Conservation (phyloP, 73 alveolate genomes). For the Paramecium primaurelia region DNA sequence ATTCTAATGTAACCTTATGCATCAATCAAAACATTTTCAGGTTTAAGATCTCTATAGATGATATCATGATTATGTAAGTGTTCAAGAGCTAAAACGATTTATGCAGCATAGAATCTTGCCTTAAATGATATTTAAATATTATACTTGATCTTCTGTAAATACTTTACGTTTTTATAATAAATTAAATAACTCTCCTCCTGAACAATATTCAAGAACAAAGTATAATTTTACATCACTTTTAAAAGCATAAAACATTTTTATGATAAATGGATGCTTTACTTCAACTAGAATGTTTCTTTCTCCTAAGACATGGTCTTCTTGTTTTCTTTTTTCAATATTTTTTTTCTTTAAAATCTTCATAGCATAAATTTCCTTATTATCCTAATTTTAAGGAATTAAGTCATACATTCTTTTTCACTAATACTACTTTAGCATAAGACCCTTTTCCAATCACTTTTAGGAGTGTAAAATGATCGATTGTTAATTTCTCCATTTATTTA, state of each 20-base stretch:
- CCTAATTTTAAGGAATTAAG: background rate
- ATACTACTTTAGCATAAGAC: conserved; percentile 89
- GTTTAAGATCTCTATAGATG: conserved; percentile 59
- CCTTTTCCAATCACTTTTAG: conserved; percentile 89
- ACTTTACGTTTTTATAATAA: conserved; percentile 60
- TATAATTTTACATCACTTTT: conserved; percentile 86
- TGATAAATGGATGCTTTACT: conserved; percentile 82
- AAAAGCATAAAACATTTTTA: conserved; percentile 86
- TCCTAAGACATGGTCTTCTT: conserved; percentile 78
- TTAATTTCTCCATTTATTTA: conserved; percentile 44
- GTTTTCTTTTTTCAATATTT: conserved; percentile 74
- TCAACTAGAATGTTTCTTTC: conserved; percentile 83
- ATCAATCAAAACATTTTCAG: conserved; percentile 59
- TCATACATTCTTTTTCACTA: conserved; percentile 71
- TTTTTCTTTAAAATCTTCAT: conserved; percentile 88
- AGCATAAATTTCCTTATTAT: conserved; percentile 79
- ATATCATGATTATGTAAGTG: conserved; percentile 56
- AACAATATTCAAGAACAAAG: conserved; percentile 94
- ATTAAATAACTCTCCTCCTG: conserved; percentile 93
- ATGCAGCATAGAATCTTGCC: conserved; percentile 62
- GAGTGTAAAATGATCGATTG: conserved; percentile 81
- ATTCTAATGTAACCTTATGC: conserved; percentile 50
- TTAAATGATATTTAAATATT: background rate
- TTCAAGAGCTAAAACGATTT: conserved; percentile 59
- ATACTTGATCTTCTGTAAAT: conserved; percentile 43